phyloP scores from a whole-genome alignment of 768 basidiomycete species.

The Suillus americanus region DNA sequence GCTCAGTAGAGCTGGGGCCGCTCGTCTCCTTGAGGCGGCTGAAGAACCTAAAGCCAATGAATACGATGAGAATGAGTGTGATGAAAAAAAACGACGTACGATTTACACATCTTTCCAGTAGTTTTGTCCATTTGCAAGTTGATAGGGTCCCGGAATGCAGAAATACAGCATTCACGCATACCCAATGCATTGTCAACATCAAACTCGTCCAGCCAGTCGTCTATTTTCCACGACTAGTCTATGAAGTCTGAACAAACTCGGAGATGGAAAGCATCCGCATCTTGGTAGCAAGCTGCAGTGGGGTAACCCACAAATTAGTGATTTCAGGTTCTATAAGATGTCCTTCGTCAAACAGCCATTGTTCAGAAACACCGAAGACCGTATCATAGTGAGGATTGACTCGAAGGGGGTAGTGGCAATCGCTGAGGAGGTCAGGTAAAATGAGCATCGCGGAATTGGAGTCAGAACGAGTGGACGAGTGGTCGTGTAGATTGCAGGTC shows the following conservation, averaged over 20 bases:
- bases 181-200: conserved; percentile 28
- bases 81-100: conserved; percentile 23
- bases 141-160: conserved; percentile 29
- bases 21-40: conserved; percentile 35
- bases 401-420: background rate
- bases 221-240: conserved; percentile 42
- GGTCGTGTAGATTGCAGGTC: background rate
- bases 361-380: background rate
- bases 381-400: background rate
- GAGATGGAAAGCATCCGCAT: conserved; percentile 53
- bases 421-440: background rate
- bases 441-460: background rate
- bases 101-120: conserved; percentile 31
- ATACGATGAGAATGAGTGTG: background rate
- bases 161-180: conserved; percentile 28
- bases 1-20: conserved; percentile 16
- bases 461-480: background rate
- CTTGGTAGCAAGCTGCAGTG: conserved; percentile 63
- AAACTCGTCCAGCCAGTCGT: conserved; percentile 25
- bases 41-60: conserved; percentile 32
- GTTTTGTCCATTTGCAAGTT: conserved; percentile 10
- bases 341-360: background rate
- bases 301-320: conserved; percentile 50
- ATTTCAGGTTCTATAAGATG: conserved; percentile 24
- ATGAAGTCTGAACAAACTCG: conserved; percentile 70